Percentiles rank a stretch among this genome's conserved stretches.
phyloP scores from a whole-genome alignment of 1,139 yeast species.

The Taphrina communis region DNA sequence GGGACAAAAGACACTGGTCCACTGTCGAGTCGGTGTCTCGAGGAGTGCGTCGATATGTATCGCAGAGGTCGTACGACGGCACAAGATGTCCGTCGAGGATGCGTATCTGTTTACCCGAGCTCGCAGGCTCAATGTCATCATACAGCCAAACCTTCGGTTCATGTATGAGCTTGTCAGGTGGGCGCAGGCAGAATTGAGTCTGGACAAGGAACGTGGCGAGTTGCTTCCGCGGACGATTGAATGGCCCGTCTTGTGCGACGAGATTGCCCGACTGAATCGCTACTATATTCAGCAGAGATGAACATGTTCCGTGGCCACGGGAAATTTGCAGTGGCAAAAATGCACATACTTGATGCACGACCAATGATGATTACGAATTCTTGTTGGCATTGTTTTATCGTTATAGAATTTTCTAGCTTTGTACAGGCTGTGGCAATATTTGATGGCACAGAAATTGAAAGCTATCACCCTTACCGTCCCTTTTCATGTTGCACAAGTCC shows the following conservation, averaged over 20 bases:
- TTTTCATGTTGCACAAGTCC: neutral
- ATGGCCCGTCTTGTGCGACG: constrained; percentile 25
- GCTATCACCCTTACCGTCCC: neutral
- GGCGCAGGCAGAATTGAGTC: constrained; percentile 60
- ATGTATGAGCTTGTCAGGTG: constrained; percentile 83
- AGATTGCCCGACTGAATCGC: constrained; percentile 34
- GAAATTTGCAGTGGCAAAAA: no score
- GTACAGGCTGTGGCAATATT: constrained; percentile 2
- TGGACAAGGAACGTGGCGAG: neutral
- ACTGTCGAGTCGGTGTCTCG: constrained; percentile 91
- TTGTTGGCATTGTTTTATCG: no score
- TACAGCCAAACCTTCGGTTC: constrained; percentile 85
- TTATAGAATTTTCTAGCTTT: neutral
- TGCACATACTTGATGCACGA: neutral
- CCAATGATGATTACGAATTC: neutral
- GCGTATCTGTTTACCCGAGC: constrained; percentile 84
- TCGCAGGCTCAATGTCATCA: constrained; percentile 81
- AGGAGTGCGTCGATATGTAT: constrained; percentile 88
- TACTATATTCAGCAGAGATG: constrained; percentile 18
- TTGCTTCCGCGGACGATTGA: constrained; percentile 31
- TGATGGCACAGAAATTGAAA: neutral
- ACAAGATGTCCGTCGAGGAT: constrained; percentile 66
- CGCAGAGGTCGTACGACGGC: constrained; percentile 83
- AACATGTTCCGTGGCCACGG: neutral
- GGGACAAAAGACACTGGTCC: constrained; percentile 67